Evolutionary conservation across 495 filamentous ascomycete genomes (phyloP).

Genomic region (Massariosphaeria phaeospora): DNA sequence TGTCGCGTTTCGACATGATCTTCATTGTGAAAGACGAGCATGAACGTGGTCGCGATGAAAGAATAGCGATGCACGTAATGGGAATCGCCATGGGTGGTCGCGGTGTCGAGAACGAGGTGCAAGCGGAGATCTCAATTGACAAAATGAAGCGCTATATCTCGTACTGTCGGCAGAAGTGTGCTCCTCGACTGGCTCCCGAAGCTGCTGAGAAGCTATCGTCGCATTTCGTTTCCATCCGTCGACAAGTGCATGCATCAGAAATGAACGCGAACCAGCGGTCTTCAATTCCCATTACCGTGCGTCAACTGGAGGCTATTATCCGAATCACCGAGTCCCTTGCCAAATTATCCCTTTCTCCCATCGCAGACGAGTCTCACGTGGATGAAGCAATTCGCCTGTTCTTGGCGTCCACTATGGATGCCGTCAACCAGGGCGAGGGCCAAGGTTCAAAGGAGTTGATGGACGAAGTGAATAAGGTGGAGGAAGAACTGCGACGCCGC

Average conservation of each 20-base stretch:
- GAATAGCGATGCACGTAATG: slow-evolving; percentile 95
- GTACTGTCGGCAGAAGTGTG: slow-evolving; percentile 92
- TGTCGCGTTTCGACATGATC: slow-evolving; percentile 99
- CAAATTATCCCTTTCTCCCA: slow-evolving; percentile 76
- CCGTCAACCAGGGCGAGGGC: slow-evolving; percentile 80
- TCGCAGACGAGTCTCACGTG: slow-evolving; percentile 86
- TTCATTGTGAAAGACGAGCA: slow-evolving; percentile 98
- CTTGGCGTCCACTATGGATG: slow-evolving; percentile 96
- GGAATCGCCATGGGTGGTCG: slow-evolving; percentile 91
- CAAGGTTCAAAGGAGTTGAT: slow-evolving; percentile 80
- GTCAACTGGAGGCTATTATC: slow-evolving; percentile 93
- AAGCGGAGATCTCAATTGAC: slow-evolving; percentile 84
- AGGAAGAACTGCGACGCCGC: slow-evolving; percentile 82
- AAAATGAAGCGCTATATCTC: slow-evolving; percentile 98
- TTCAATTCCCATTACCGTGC: slow-evolving; percentile 94
- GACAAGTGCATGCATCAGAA: slow-evolving; percentile 88
- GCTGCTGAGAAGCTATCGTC: slow-evolving; percentile 95
- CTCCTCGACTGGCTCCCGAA: slow-evolving; percentile 84
- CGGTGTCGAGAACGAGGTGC: slow-evolving; percentile 73
- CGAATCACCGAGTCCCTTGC: slow-evolving; percentile 95
- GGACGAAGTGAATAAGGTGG: slow-evolving; percentile 81
- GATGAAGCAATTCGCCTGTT: slow-evolving; percentile 98
- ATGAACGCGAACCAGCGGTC: slow-evolving; percentile 80
- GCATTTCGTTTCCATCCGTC: slow-evolving; percentile 94
- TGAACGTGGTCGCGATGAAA: slow-evolving; percentile 81